These are phyloP conservation scores for Astrothelium subdiscretum DNA, from an alignment of 495 filamentous ascomycete species.

Conservation along the genomic window DNA sequence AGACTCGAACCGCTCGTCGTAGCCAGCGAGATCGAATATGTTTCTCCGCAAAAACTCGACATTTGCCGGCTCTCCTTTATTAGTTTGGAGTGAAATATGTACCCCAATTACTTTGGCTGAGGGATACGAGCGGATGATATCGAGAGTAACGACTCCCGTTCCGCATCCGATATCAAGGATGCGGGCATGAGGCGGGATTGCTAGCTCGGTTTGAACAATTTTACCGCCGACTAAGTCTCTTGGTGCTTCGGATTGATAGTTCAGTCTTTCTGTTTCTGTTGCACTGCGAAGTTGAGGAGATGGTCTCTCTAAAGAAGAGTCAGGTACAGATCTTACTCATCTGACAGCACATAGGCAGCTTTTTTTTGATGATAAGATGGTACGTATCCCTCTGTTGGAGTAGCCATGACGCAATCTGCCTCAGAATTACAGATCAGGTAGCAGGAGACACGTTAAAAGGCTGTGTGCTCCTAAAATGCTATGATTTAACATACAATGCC, in stretches of 20 bases:
- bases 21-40: conserved; percentile 2
- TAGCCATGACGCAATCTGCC: background rate
- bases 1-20: background rate
- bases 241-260: background rate
- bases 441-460: no score
- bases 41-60: background rate
- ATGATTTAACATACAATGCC: background rate
- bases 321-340: background rate
- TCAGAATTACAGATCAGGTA: background rate
- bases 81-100: conserved; percentile 1
- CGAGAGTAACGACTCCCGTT: conserved; percentile 3
- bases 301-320: background rate
- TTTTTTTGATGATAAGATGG: background rate
- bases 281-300: background rate
- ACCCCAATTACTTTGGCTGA: conserved; percentile 6
- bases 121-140: conserved; percentile 4
- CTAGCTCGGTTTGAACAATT: background rate
- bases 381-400: background rate
- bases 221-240: background rate
- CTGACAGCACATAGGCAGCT: background rate
- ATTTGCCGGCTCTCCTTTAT: background rate
- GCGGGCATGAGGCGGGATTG: background rate
- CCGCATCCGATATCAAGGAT: conserved; percentile 14
- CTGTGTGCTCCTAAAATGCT: no score
- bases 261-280: background rate